Percentiles rank a stretch among this genome's conserved stretches.
These are phyloP conservation scores for Amanita pallidorosea DNA, from an alignment of 768 basidiomycete genomes.

Conservation along the genomic window DNA sequence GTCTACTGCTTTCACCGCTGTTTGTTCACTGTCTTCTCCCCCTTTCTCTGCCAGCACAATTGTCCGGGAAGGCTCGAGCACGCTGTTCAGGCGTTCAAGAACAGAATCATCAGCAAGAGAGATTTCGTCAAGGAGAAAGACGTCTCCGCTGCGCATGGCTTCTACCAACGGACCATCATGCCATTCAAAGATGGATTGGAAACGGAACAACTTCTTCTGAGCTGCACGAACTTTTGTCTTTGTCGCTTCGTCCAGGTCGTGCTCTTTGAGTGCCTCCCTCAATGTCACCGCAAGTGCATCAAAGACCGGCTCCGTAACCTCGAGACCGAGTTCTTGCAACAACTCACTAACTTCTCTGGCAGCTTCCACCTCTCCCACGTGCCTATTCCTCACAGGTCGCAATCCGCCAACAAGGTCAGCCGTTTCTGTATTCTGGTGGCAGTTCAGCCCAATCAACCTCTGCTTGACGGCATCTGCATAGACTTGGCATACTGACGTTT, in stretches of 20 bases:
- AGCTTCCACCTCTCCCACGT: slow-evolving; percentile 38
- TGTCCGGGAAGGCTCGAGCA: slow-evolving; percentile 82
- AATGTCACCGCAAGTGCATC: slow-evolving; percentile 19
- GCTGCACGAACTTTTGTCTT: slow-evolving; percentile 26
- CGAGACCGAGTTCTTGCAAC: slow-evolving; percentile 31
- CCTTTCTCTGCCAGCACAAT: slow-evolving; percentile 92
- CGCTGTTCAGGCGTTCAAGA: slow-evolving; percentile 92
- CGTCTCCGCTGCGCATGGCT: slow-evolving; percentile 77
- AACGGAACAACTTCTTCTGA: slow-evolving; percentile 32
- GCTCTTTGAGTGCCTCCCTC: slow-evolving; percentile 16
- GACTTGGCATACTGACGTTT: slow-evolving; percentile 93
- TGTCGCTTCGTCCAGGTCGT: slow-evolving; percentile 18
- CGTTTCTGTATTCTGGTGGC: slow-evolving; percentile 98
- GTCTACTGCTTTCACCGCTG: slow-evolving; percentile 51
- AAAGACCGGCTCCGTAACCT: slow-evolving; percentile 11
- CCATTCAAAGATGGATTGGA: slow-evolving; percentile 91
- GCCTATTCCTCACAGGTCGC: slow-evolving; percentile 76
- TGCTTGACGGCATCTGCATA: slow-evolving; percentile 59
- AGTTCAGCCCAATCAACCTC: slow-evolving; percentile 69
- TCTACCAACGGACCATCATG: slow-evolving; percentile 91
- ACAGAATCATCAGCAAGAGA: slow-evolving; percentile 98
- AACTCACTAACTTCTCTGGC: slow-evolving; percentile 28
- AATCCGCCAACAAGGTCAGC: slow-evolving; percentile 93
- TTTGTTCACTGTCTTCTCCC: slow-evolving; percentile 58
- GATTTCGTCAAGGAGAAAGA: slow-evolving; percentile 92